phyloP scores from a whole-genome alignment of 2,329 filamentous ascomycete genomes.

The Aspergillus quadrilineatus region DNA sequence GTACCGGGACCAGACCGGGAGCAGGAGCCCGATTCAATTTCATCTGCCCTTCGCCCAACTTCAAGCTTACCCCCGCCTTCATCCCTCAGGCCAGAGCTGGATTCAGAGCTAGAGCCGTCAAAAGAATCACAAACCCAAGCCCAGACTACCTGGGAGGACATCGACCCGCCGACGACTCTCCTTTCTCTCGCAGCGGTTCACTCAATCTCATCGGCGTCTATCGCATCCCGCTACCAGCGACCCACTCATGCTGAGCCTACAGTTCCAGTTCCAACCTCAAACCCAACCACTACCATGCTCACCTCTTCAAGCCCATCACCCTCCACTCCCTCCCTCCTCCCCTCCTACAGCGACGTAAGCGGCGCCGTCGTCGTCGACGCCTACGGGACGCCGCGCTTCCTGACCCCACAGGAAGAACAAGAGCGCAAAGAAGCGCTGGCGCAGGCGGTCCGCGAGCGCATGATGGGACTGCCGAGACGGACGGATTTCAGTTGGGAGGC shows the following conservation, averaged over 20 bases:
- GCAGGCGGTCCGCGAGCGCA: slow-evolving; percentile 26
- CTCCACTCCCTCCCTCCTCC: not conserved
- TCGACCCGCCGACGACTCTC: slow-evolving; percentile 1
- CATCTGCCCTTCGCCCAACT: not conserved
- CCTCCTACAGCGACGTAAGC: slow-evolving; percentile 28
- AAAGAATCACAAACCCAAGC: not conserved
- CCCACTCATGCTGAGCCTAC: too few species aligned
- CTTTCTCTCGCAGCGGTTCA: not conserved
- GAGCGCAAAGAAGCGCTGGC: slow-evolving; percentile 20
- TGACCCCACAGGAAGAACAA: slow-evolving; percentile 27
- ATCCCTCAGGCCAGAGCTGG: too few species aligned
- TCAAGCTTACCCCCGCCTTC: not conserved
- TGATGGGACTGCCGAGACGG: slow-evolving; percentile 25
- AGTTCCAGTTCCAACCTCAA: not conserved
- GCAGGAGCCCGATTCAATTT: not conserved
- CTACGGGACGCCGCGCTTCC: slow-evolving; percentile 25
- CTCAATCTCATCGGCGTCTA: not conserved
- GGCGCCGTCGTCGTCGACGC: slow-evolving; percentile 27
- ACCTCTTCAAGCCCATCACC: too few species aligned
- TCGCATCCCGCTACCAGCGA: not conserved
- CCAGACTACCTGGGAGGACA: slow-evolving; percentile 5
- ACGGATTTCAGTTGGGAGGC: slow-evolving; percentile 26
- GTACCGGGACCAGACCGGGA: too few species aligned
- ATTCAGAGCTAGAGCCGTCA: not conserved
- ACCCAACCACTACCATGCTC: not conserved